phyloP scores from a whole-genome alignment of 2,329 filamentous ascomycete species.

The Drechmeria coniospora region DNA sequence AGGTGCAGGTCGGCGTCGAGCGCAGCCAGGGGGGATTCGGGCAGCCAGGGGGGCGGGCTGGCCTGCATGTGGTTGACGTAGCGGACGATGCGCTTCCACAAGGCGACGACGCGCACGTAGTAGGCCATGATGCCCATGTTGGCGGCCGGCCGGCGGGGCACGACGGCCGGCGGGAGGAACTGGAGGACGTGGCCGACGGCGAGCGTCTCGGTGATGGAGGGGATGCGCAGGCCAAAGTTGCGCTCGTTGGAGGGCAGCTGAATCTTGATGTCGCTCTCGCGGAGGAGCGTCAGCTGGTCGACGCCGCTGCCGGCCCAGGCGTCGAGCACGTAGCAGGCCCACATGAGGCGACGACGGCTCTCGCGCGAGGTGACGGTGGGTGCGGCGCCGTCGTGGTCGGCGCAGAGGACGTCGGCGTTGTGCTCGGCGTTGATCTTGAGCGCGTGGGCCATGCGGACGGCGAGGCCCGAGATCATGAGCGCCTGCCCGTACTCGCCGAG shows the following conservation, averaged over 20 bases:
- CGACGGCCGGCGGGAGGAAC: slow-evolving; percentile 22
- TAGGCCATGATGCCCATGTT: slow-evolving; percentile 29
- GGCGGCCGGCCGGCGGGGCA: slow-evolving; percentile 21
- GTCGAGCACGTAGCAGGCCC: slow-evolving; percentile 25
- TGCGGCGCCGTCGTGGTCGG: slow-evolving; percentile 13
- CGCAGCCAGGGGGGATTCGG: slow-evolving; percentile 25
- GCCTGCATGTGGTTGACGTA: slow-evolving; percentile 26
- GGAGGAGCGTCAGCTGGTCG: slow-evolving; percentile 22
- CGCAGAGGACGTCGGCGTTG: slow-evolving; percentile 21
- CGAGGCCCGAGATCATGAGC: slow-evolving; percentile 24
- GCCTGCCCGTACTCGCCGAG: slow-evolving; percentile 23
- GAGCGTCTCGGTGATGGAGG: slow-evolving; percentile 23
- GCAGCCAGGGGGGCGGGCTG: slow-evolving; percentile 24
- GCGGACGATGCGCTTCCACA: slow-evolving; percentile 25
- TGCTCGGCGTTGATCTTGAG: slow-evolving; percentile 23
- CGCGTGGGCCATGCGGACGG: slow-evolving; percentile 26
- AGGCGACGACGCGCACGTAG: slow-evolving; percentile 24
- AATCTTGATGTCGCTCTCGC: slow-evolving; percentile 25
- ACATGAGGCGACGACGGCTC: slow-evolving; percentile 24
- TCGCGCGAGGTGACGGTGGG: slow-evolving; percentile 22
- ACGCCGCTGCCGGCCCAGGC: slow-evolving; percentile 24
- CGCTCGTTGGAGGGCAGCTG: slow-evolving; percentile 24
- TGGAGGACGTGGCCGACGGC: slow-evolving; percentile 24
- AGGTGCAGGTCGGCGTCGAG: slow-evolving; percentile 23
- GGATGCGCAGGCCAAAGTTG: slow-evolving; percentile 24